Evolutionary conservation across 306 rosid genomes (phyloP).

Genomic region (Vigna angularis): DNA sequence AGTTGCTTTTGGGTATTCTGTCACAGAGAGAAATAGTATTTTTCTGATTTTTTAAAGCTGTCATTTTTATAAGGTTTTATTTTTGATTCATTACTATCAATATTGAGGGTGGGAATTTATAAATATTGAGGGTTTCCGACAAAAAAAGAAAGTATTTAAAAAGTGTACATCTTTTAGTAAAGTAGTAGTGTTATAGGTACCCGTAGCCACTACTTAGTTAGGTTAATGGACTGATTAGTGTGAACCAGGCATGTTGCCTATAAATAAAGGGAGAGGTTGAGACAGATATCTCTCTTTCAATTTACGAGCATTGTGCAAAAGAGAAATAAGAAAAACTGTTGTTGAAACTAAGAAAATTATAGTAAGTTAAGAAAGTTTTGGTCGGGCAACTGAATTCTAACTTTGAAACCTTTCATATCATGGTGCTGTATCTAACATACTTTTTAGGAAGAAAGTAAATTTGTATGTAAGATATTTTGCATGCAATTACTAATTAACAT

Average conservation of each 20-base stretch:
- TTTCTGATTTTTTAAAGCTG: neutral
- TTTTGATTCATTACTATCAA: neutral
- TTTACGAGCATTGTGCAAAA: neutral
- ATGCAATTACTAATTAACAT: neutral
- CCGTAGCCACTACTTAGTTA: neutral
- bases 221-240: neutral
- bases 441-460: constrained; percentile 16
- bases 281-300: neutral
- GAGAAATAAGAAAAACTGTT: neutral
- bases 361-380: neutral
- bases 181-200: neutral
- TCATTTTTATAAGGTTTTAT: neutral
- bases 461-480: neutral
- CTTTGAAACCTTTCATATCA: constrained; percentile 1
- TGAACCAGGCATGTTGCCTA: neutral
- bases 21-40: neutral
- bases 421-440: neutral
- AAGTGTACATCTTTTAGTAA: neutral
- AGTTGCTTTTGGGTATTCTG: constrained; percentile 7
- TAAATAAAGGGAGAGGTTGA: neutral
- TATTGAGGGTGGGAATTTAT: neutral
- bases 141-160: neutral
- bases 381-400: constrained; percentile 7
- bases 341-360: neutral
- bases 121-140: neutral